Conservation (phyloP, 2,329 filamentous ascomycete genomes). For the Exophiala calicioides region DNA sequence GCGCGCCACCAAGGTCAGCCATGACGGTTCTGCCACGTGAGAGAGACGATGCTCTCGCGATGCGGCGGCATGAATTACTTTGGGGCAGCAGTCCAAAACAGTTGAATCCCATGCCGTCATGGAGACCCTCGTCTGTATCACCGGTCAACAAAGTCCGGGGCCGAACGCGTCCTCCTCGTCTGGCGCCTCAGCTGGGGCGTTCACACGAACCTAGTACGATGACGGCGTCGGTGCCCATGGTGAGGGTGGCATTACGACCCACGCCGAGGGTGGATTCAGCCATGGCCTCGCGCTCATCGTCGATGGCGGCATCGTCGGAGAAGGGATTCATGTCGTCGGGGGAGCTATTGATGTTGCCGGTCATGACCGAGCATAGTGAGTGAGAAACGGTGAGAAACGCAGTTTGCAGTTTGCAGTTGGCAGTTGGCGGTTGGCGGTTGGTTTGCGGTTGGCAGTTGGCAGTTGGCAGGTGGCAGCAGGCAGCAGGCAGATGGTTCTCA, state of each 20-base stretch:
- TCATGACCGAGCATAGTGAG: constrained; percentile 22
- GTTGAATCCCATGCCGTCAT: constrained; percentile 37
- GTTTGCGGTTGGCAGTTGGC: too few relatives aligned
- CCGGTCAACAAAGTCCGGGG: constrained; percentile 10
- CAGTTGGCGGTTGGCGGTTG: too few relatives aligned
- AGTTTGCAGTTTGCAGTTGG: too few relatives aligned
- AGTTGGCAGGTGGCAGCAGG: too few relatives aligned
- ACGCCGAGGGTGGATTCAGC: constrained; percentile 54
- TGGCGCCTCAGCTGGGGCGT: background rate
- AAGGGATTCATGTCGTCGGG: constrained; percentile 19
- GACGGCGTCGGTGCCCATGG: constrained; percentile 61
- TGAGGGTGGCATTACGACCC: constrained; percentile 61
- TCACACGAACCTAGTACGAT: constrained; percentile 55
- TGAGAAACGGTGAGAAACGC: background rate
- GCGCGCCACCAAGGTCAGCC: constrained; percentile 2
- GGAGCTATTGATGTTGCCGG: constrained; percentile 4
- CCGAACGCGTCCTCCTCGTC: too few relatives aligned
- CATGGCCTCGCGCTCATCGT: constrained; percentile 37
- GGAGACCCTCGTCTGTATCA: constrained; percentile 25
- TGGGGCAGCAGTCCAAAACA: constrained; percentile 60
- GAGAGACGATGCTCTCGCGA: too few relatives aligned
- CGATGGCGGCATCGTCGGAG: constrained; percentile 18
- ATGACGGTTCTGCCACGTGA: too few relatives aligned
- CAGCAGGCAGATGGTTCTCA: too few relatives aligned
- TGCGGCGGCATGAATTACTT: too few relatives aligned